Conservation (phyloP, 2,329 filamentous ascomycete species). For the Phoma sp. region DNA sequence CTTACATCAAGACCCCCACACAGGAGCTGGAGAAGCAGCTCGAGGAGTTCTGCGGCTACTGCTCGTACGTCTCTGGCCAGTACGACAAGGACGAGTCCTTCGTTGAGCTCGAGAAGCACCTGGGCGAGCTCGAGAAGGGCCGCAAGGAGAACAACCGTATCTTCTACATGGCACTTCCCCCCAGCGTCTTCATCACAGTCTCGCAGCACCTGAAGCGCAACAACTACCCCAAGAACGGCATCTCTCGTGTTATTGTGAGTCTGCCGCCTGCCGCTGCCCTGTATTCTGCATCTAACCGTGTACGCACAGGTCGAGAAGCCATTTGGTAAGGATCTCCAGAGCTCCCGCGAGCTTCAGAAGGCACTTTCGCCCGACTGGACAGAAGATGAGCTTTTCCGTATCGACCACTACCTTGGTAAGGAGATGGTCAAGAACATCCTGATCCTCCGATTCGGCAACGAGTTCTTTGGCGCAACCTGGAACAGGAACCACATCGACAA, state of each 20-base stretch:
- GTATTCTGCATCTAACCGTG: constrained; percentile 23
- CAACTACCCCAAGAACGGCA: constrained; percentile 91
- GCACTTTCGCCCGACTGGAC: constrained; percentile 97
- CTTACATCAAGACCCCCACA: constrained; percentile 98
- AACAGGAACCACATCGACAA: constrained; percentile 99
- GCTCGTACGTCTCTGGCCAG: constrained; percentile 94
- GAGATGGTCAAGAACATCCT: constrained; percentile 99
- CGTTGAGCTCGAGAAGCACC: constrained; percentile 80
- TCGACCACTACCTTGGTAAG: constrained; percentile 99
- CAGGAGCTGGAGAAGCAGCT: constrained; percentile 97
- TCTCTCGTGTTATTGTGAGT: constrained; percentile 90
- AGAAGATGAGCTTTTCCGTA: constrained; percentile 98
- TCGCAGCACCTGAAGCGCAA: constrained; percentile 97
- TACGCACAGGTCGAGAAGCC: constrained; percentile 88
- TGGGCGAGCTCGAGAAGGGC: constrained; percentile 83
- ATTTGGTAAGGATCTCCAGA: constrained; percentile 94
- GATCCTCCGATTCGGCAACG: constrained; percentile 96
- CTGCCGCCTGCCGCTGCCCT: constrained; percentile 3
- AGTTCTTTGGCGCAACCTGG: constrained; percentile 98
- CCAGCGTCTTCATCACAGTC: constrained; percentile 96
- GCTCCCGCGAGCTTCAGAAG: constrained; percentile 92
- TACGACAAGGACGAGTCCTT: constrained; percentile 98
- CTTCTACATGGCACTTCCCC: constrained; percentile 99
- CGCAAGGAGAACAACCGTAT: constrained; percentile 86
- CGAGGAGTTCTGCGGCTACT: constrained; percentile 84